Evolutionary conservation across 441 rosid species (phyloP), one percentile per base, ranked within the genome.

Genomic region (Aleurites moluccanus): DNA sequence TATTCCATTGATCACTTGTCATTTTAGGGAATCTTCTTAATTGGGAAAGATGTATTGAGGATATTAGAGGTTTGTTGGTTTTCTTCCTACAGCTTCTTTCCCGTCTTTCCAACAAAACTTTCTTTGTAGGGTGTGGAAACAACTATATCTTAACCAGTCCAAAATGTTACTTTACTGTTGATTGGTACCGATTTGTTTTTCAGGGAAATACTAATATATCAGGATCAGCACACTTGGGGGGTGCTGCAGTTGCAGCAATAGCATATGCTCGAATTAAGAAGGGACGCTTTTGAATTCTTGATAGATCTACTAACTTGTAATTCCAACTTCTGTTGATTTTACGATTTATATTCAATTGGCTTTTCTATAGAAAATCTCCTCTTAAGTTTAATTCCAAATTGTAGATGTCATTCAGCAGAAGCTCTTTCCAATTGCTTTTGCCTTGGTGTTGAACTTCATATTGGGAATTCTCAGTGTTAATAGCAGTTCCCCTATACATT

Each of bases 211-310:
- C 3, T 75, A 83, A 90, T 67, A 87, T 94, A 56, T 94, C 97
- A 14, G 93, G 98, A 72, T 84, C 97, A 14, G 93, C 90, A 75
- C 96, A 92, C 77, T 77, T 92, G 81, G 98, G 97, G 30, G 98
- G 99, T 73, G 97, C 87, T 20, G 92, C 91, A 33, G 98, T 86
- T 84, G 98, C 97, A 21, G 94, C 90, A 35, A 21, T 92, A 27
- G 88, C 88, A 64, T 92, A 92, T 91, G 85, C 85, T 63, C 83
- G 84, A 73, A 77, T 89, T 35, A 81, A 83, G 85, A 87, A 78
- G 77, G 90, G 93, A 56, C 87, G 90, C 2, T 82, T 85, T 75
- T 91, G 79, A 88, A 9, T 56, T 73, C 68, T 7, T 5, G 11
- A 53, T 67, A 42, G 45, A 64, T 68, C 30, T 20, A 60, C 61